These are phyloP conservation scores for Liquidambar formosana DNA, from an alignment of 164 flowering plant species.

Conservation along the genomic window DNA sequence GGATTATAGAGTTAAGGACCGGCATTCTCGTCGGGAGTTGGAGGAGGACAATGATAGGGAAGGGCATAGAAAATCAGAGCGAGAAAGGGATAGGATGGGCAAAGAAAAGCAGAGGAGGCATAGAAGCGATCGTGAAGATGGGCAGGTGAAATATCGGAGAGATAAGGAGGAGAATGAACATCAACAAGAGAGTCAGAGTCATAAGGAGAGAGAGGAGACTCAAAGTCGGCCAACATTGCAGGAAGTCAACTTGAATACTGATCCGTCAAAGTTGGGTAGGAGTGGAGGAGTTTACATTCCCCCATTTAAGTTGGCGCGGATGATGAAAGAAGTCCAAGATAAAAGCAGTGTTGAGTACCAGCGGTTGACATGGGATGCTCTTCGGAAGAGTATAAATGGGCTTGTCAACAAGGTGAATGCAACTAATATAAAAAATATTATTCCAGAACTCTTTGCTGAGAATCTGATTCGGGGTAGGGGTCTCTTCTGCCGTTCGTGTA, in stretches of 20 bases:
- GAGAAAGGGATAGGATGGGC: conserved; percentile 12
- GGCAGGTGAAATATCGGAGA: conserved; percentile 3
- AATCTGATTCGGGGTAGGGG: conserved; percentile 92
- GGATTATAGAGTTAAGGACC: not conserved
- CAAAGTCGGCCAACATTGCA: conserved; percentile 9
- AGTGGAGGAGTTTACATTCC: conserved; percentile 96
- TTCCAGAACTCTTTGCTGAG: conserved; percentile 86
- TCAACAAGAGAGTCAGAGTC: not conserved
- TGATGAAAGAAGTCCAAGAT: conserved; percentile 86
- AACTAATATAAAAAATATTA: conserved; percentile 77
- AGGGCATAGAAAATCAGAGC: conserved; percentile 6
- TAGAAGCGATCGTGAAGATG: conserved; percentile 11
- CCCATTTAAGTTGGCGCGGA: conserved; percentile 80
- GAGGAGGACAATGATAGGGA: conserved; percentile 20
- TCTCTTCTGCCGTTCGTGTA: conserved; percentile 86
- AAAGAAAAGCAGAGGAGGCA: conserved; percentile 22
- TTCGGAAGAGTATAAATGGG: conserved; percentile 93
- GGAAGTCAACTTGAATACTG: conserved; percentile 21
- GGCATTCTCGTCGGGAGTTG: conserved; percentile 5
- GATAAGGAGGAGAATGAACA: conserved; percentile 15
- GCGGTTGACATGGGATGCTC: conserved; percentile 94
- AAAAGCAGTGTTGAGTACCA: conserved; percentile 86
- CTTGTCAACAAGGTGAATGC: conserved; percentile 96
- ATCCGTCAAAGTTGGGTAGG: conserved; percentile 45
- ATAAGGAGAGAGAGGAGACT: conserved; percentile 18